phyloP scores from a whole-genome alignment of 192 early-diverging fungal genomes.

The Fimicolochytrium jonesii region DNA sequence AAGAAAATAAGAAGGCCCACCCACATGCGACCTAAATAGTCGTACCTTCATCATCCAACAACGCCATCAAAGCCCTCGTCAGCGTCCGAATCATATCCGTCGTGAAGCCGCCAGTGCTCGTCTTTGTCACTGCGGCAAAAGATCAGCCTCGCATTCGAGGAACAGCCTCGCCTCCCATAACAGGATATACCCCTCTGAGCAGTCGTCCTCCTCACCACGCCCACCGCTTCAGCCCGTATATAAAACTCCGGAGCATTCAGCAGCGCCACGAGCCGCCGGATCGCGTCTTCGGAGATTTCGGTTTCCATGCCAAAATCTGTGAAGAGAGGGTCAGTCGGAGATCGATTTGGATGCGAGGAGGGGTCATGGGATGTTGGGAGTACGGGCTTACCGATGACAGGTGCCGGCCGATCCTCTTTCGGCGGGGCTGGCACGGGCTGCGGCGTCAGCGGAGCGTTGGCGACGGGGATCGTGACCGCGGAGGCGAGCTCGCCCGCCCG shows the following conservation, averaged over 20 bases:
- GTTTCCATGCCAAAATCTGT: not conserved
- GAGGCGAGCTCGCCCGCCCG: too few species aligned
- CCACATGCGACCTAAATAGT: too few species aligned
- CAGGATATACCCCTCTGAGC: not conserved
- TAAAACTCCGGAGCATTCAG: constrained; percentile 15
- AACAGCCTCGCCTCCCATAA: too few species aligned
- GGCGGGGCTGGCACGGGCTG: too few species aligned
- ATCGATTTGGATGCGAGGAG: too few species aligned
- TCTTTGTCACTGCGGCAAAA: too few species aligned
- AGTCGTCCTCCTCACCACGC: not conserved
- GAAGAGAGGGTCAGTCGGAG: not conserved
- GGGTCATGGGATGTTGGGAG: not conserved
- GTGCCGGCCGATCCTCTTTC: not conserved
- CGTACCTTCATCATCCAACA: constrained; percentile 18
- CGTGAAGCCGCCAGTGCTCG: too few species aligned
- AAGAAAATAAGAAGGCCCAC: not conserved
- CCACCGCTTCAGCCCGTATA: constrained; percentile 18
- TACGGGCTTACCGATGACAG: not conserved
- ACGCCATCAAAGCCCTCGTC: constrained; percentile 1
- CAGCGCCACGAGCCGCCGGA: not conserved
- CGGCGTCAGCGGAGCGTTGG: too few species aligned
- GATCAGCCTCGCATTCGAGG: too few species aligned
- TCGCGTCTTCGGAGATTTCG: not conserved
- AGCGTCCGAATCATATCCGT: too few species aligned
- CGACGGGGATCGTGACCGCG: too few species aligned